Evolutionary conservation across 2,329 filamentous ascomycete species (phyloP).

Genomic region (Tothia fuscella): DNA sequence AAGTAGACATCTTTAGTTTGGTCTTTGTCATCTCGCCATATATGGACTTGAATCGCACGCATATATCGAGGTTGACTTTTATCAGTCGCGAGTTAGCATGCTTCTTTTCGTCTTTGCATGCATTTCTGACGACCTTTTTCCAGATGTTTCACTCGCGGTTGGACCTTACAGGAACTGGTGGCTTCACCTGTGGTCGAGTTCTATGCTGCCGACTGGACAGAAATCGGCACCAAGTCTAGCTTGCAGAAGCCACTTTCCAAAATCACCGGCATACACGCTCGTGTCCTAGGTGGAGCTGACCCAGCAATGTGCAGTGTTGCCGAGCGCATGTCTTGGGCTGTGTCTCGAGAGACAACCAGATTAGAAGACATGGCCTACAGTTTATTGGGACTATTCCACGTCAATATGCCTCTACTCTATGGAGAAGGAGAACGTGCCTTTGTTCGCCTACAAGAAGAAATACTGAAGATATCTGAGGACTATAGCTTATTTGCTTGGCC

Average conservation of each 20-base stretch:
- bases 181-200: constrained; percentile 15
- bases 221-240: constrained; percentile 7
- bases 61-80: too few relatives aligned
- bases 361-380: constrained; percentile 15
- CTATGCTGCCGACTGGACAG: constrained; percentile 12
- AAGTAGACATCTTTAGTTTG: too few relatives aligned
- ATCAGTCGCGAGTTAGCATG: too few relatives aligned
- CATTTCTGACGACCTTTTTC: too few relatives aligned
- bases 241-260: background rate
- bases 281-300: background rate
- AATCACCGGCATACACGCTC: background rate
- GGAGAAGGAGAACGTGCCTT: too few relatives aligned
- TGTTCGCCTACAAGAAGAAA: too few relatives aligned
- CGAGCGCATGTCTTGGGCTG: constrained; percentile 16
- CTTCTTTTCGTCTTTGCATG: too few relatives aligned
- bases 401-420: constrained; percentile 12
- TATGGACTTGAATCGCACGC: too few relatives aligned
- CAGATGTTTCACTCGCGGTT: constrained; percentile 12
- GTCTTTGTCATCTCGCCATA: too few relatives aligned
- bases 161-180: constrained; percentile 13
- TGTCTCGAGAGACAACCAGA: constrained; percentile 12
- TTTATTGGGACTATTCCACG: constrained; percentile 13
- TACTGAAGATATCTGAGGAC: too few relatives aligned
- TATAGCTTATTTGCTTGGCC: too few relatives aligned
- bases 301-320: constrained; percentile 7